Percentiles rank a stretch among this genome's conserved stretches.
phyloP scores from a whole-genome alignment of 495 filamentous ascomycete species.

The Podospora tetraspora region DNA sequence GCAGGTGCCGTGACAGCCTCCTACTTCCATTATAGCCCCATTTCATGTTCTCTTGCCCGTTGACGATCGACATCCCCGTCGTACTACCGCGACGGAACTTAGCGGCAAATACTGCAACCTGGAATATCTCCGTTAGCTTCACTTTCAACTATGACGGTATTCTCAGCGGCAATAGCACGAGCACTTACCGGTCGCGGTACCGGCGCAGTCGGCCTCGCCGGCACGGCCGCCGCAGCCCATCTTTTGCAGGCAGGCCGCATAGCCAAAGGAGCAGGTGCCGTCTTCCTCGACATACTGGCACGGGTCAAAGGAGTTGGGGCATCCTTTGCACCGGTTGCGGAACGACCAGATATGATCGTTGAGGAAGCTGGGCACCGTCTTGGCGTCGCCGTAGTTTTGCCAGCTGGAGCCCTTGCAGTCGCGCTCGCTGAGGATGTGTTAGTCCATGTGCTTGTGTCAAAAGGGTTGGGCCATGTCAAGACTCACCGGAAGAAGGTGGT shows the following conservation, averaged over 20 bases:
- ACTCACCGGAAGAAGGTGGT: background rate
- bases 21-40: too few relatives aligned
- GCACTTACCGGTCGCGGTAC: background rate
- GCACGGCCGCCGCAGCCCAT: constrained; percentile 3
- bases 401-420: constrained; percentile 14
- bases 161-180: too few relatives aligned
- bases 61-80: too few relatives aligned
- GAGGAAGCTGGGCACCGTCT: constrained; percentile 11
- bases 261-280: background rate
- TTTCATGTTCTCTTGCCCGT: too few relatives aligned
- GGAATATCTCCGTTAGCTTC: too few relatives aligned
- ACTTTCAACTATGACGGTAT: too few relatives aligned
- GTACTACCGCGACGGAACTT: too few relatives aligned
- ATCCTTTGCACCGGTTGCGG: constrained; percentile 12
- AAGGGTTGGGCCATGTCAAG: background rate
- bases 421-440: background rate
- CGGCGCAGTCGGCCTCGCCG: background rate
- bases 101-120: background rate
- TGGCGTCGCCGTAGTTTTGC: constrained; percentile 9
- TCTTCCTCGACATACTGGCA: background rate
- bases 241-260: constrained; percentile 6
- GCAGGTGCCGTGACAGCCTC: too few relatives aligned
- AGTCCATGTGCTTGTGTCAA: too few relatives aligned
- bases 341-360: constrained; percentile 16
- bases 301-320: background rate